Conservation (phyloP, 2,329 filamentous ascomycete species). For the Fusarium fujikuroi region DNA sequence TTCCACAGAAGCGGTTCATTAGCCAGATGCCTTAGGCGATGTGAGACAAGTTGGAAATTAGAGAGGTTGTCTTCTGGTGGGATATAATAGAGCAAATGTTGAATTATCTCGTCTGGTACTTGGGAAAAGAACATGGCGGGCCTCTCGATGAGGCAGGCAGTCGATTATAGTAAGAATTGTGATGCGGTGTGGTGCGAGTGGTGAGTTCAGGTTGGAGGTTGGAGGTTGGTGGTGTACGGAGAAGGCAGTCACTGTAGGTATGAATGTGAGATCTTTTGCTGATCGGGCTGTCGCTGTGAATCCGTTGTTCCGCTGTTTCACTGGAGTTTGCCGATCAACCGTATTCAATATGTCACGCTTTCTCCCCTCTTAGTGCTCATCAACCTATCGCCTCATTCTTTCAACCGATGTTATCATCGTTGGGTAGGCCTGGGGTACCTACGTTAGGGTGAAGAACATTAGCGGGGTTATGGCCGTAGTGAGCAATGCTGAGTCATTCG, state of each 20-base stretch:
- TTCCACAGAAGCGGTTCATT: slow-evolving; percentile 84
- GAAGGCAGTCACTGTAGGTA: background rate
- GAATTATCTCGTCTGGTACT: slow-evolving; percentile 87
- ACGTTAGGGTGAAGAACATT: slow-evolving; percentile 8
- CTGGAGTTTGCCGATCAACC: slow-evolving; percentile 33
- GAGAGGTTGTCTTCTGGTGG: slow-evolving; percentile 65
- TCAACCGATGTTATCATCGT: slow-evolving; percentile 35
- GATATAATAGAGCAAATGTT: slow-evolving; percentile 75
- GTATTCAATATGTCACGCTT: slow-evolving; percentile 36
- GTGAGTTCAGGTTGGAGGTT: slow-evolving; percentile 10
- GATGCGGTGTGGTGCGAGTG: slow-evolving; percentile 13
- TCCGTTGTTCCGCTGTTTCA: background rate
- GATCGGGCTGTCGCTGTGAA: slow-evolving; percentile 12
- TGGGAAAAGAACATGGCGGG: slow-evolving; percentile 53
- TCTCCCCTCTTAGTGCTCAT: slow-evolving; percentile 21
- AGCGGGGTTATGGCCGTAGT: slow-evolving; percentile 32
- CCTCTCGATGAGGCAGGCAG: slow-evolving; percentile 21
- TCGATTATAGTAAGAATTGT: slow-evolving; percentile 9
- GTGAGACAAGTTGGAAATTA: slow-evolving; percentile 65
- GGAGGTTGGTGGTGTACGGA: background rate
- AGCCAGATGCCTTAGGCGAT: slow-evolving; percentile 71
- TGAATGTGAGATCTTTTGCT: background rate
- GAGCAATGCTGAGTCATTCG: slow-evolving; percentile 15
- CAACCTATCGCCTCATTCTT: slow-evolving; percentile 30
- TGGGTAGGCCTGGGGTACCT: slow-evolving; percentile 20